A percentile compares a stretch with the other conserved stretches of the same genome.
phyloP scores from a whole-genome alignment of 495 filamentous ascomycete species.

The Daldinia vernicosa region DNA sequence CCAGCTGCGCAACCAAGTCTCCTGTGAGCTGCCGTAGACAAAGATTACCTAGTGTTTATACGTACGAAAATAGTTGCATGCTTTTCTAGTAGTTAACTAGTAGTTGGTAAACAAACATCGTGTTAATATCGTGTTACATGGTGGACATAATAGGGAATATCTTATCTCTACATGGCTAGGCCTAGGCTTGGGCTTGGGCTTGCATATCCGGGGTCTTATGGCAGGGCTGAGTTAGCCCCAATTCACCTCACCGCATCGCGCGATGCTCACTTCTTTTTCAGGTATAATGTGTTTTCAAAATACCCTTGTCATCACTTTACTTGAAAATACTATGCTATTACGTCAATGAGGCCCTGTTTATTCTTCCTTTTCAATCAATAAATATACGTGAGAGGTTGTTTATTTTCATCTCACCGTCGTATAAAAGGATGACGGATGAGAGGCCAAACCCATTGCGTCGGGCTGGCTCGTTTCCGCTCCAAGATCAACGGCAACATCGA shows the following conservation, averaged over 20 bases:
- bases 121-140: not conserved
- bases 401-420: not conserved
- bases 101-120: not conserved
- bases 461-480: conserved; percentile 5
- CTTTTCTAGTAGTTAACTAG: not conserved
- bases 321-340: not conserved
- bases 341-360: not conserved
- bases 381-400: not conserved
- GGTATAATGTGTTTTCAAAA: not conserved
- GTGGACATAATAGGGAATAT: not conserved
- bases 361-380: not conserved
- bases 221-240: conserved; percentile 14
- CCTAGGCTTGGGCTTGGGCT: not conserved
- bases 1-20: not conserved
- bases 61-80: not conserved
- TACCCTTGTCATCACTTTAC: not conserved
- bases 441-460: conserved; percentile 4
- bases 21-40: not conserved
- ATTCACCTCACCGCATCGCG: not conserved
- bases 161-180: not conserved
- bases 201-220: conserved; percentile 19
- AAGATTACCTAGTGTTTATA: not conserved
- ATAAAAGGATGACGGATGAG: conserved; percentile 23
- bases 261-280: conserved; percentile 4
- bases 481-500: conserved; percentile 8